Percentiles rank a stretch among this genome's conserved stretches.
phyloP scores from a whole-genome alignment of 2,329 filamentous ascomycete genomes.

The Aspergillus calidoustus region DNA sequence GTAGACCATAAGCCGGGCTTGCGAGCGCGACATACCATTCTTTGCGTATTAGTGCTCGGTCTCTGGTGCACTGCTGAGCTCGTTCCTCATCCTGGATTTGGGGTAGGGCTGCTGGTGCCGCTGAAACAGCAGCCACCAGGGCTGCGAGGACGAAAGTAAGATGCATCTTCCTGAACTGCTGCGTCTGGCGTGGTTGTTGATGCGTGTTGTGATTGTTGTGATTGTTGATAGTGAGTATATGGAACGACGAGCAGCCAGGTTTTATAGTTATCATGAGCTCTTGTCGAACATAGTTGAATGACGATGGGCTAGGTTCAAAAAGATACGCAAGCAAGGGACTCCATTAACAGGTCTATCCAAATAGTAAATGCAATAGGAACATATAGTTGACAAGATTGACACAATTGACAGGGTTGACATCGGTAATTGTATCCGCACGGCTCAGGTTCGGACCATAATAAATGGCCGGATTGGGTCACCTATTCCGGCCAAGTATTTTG shows the following conservation, averaged over 20 bases:
- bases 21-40: slow-evolving; percentile 12
- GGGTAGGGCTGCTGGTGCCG: background rate
- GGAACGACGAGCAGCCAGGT: background rate
- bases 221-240: background rate
- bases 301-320: too few relatives aligned
- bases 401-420: background rate
- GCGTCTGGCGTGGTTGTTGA: background rate
- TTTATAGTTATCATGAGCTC: background rate
- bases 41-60: slow-evolving; percentile 4
- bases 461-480: too few relatives aligned
- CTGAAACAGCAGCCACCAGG: background rate
- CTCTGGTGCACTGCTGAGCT: slow-evolving; percentile 1
- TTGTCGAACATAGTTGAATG: too few relatives aligned
- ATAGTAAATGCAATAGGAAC: background rate
- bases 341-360: background rate
- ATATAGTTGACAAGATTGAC: background rate
- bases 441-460: too few relatives aligned
- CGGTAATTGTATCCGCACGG: background rate
- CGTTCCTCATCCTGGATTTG: background rate
- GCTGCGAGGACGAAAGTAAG: background rate
- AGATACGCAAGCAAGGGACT: background rate
- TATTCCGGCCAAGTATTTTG: too few relatives aligned
- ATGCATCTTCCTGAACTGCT: slow-evolving; percentile 1
- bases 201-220: background rate
- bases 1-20: background rate